Evolutionary conservation across 2,329 filamentous ascomycete genomes (phyloP).

Genomic region (Ophiostoma sp.): DNA sequence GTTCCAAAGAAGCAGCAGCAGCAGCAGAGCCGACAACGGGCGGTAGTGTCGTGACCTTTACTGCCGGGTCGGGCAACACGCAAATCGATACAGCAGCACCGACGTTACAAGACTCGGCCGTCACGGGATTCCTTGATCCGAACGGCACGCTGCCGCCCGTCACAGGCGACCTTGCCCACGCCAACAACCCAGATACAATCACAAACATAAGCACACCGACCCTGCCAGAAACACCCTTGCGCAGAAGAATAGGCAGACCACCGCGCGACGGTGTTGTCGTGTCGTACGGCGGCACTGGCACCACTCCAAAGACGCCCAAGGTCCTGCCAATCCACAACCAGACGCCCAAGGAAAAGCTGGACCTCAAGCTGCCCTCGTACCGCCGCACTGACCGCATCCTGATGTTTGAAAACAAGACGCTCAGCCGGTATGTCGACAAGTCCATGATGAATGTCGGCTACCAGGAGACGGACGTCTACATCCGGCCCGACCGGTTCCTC

Average conservation of each 20-base stretch:
- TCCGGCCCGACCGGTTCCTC: constrained; percentile 67
- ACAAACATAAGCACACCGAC: neutral
- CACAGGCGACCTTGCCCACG: neutral
- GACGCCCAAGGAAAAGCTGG: constrained; percentile 73
- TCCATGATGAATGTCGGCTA: constrained; percentile 95
- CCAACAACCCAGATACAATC: neutral
- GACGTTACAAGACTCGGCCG: too few relatives aligned
- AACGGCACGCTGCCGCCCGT: neutral
- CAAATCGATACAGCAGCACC: constrained; percentile 29
- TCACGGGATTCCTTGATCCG: too few relatives aligned
- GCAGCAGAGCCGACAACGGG: neutral
- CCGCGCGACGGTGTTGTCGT: constrained; percentile 47
- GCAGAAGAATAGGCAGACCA: constrained; percentile 41
- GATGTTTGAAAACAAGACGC: constrained; percentile 75
- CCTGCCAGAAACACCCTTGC: constrained; percentile 24
- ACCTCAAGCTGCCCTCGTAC: constrained; percentile 69
- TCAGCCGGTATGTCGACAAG: constrained; percentile 88
- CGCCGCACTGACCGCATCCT: constrained; percentile 73
- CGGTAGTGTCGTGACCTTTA: neutral
- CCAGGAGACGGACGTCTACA: constrained; percentile 87
- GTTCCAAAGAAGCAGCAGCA: neutral
- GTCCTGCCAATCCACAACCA: constrained; percentile 73
- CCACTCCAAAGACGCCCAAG: constrained; percentile 53
- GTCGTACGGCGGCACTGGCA: constrained; percentile 45
- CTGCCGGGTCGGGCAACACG: neutral